Conservation (phyloP, 345 rosid species). For the Eucalyptus sp. region DNA sequence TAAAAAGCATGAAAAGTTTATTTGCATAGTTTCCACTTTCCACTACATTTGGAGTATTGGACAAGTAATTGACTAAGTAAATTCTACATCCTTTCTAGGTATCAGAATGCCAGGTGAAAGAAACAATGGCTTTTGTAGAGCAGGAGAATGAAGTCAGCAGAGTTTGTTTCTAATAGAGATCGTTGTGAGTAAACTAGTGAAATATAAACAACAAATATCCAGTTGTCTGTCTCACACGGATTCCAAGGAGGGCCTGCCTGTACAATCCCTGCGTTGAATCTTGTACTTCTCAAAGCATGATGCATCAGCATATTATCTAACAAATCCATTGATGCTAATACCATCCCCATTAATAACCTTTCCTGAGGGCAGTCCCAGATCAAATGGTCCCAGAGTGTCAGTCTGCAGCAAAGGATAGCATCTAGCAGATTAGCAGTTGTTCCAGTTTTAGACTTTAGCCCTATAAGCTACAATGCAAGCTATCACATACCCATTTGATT, state of each 20-base stretch:
- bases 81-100: background rate
- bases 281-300: background rate
- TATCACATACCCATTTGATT: conserved; percentile 68
- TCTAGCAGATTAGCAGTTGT: background rate
- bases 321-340: conserved; percentile 2
- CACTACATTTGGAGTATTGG: background rate
- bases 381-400: conserved; percentile 79
- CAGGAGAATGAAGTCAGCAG: background rate
- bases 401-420: conserved; percentile 30
- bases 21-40: background rate
- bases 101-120: background rate
- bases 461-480: background rate
- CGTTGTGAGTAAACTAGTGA: background rate
- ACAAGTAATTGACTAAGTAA: background rate
- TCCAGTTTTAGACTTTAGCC: background rate
- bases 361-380: conserved; percentile 54
- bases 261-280: background rate
- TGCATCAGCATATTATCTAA: background rate
- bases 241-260: background rate
- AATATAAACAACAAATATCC: background rate
- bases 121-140: background rate
- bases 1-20: background rate
- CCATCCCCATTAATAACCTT: conserved; percentile 34
- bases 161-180: background rate
- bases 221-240: background rate